Evolutionary conservation across 441 rosid species (phyloP).

Genomic region (Flueggea neowawraea): DNA sequence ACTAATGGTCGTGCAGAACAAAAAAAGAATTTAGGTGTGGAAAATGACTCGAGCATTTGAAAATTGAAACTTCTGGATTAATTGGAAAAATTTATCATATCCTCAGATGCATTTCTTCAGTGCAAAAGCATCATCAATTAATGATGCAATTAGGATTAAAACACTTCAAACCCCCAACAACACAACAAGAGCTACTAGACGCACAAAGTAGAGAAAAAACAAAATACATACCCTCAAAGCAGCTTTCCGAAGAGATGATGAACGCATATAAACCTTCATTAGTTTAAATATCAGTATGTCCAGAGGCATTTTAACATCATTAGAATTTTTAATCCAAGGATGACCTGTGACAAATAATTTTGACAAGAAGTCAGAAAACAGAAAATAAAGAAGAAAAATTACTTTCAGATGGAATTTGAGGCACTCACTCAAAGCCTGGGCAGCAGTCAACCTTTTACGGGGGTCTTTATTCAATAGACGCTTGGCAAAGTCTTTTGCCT

Average conservation of each 20-base stretch:
- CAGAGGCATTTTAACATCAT: conserved; percentile 64
- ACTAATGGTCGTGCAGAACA: too few species aligned
- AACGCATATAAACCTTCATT: conserved; percentile 87
- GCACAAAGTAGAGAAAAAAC: not conserved
- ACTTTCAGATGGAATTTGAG: conserved; percentile 5
- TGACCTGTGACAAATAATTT: conserved; percentile 59
- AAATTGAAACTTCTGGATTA: too few species aligned
- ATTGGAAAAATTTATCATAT: too few species aligned
- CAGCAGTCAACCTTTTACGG: conserved; percentile 92
- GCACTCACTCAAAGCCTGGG: conserved; percentile 89
- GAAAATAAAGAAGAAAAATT: not conserved
- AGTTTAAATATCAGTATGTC: conserved; percentile 79
- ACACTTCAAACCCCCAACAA: too few species aligned
- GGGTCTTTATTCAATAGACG: conserved; percentile 88
- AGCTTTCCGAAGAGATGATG: conserved; percentile 92
- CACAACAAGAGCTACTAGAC: too few species aligned
- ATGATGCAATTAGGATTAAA: too few species aligned
- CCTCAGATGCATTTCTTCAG: too few species aligned
- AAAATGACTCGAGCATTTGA: too few species aligned
- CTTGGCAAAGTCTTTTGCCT: conserved; percentile 90
- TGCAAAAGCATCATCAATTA: too few species aligned
- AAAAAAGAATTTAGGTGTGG: too few species aligned
- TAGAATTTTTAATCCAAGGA: conserved; percentile 78
- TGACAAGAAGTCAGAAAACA: conserved; percentile 6
- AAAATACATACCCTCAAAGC: conserved; percentile 71